Evolutionary conservation across 352 stramenopile genomes (phyloP).

Genomic region (Phytopythium mirpurense): DNA sequence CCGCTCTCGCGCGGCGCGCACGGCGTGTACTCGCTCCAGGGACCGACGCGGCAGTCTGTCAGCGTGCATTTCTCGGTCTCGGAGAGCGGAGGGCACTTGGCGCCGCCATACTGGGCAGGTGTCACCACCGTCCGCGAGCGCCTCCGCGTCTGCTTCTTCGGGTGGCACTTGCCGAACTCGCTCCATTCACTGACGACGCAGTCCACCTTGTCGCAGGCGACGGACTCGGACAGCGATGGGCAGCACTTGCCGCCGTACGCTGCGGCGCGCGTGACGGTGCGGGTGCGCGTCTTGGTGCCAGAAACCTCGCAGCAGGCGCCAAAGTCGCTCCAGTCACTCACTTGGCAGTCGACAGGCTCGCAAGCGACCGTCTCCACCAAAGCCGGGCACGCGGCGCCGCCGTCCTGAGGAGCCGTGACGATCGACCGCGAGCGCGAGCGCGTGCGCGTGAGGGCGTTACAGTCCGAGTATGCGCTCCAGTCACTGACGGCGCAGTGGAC

Average conservation of each 20-base stretch:
- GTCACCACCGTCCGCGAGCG: slow-evolving; percentile 31
- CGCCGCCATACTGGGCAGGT: slow-evolving; percentile 24
- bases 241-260: slow-evolving; percentile 37
- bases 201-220: slow-evolving; percentile 35
- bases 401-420: slow-evolving; percentile 33
- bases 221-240: slow-evolving; percentile 24
- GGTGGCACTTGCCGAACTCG: slow-evolving; percentile 30
- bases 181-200: slow-evolving; percentile 42
- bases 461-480: slow-evolving; percentile 41
- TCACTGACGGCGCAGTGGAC: slow-evolving; percentile 38
- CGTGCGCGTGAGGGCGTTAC: slow-evolving; percentile 26
- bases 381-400: slow-evolving; percentile 33
- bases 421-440: slow-evolving; percentile 42
- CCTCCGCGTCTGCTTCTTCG: slow-evolving; percentile 26
- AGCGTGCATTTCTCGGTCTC: slow-evolving; percentile 29
- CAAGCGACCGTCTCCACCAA: slow-evolving; percentile 31
- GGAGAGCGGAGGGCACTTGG: slow-evolving; percentile 24
- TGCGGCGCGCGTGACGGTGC: slow-evolving; percentile 18
- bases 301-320: slow-evolving; percentile 30
- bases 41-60: slow-evolving; percentile 36
- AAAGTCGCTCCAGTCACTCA: slow-evolving; percentile 47
- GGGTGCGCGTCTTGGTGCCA: slow-evolving; percentile 30
- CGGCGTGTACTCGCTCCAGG: slow-evolving; percentile 45
- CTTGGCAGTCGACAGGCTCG: slow-evolving; percentile 34
- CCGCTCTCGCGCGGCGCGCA: slow-evolving; percentile 19